Conservation (phyloP, 768 basidiomycete species). For the Sarcodon sp. region DNA sequence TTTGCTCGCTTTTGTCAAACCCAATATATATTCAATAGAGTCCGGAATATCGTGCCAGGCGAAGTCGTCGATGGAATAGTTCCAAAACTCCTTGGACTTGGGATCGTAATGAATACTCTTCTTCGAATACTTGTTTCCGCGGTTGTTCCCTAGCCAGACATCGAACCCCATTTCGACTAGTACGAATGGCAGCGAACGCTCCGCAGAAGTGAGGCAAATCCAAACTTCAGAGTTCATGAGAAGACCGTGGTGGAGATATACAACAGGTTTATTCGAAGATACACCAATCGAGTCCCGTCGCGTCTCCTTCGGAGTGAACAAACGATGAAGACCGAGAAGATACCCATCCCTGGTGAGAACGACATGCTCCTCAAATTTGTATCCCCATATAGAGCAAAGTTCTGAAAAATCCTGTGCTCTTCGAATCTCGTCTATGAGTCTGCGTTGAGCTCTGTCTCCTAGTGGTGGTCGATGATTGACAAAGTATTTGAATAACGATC, state of each 20-base stretch:
- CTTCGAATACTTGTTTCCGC: constrained; percentile 84
- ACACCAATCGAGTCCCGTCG: constrained; percentile 30
- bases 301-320: constrained; percentile 12
- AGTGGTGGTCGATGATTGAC: constrained; percentile 16
- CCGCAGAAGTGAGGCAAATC: constrained; percentile 63
- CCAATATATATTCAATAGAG: constrained; percentile 64
- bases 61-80: constrained; percentile 69
- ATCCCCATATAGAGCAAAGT: constrained; percentile 57
- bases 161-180: constrained; percentile 75
- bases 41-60: constrained; percentile 85
- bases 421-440: constrained; percentile 26
- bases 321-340: constrained; percentile 66
- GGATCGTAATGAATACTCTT: constrained; percentile 64
- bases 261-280: constrained; percentile 65
- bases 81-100: constrained; percentile 64
- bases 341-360: constrained; percentile 81
- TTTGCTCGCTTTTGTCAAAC: constrained; percentile 48
- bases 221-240: constrained; percentile 83
- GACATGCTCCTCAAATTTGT: constrained; percentile 69
- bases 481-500: constrained; percentile 46
- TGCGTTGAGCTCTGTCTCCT: constrained; percentile 17
- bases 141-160: constrained; percentile 78
- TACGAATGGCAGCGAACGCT: constrained; percentile 63
- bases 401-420: constrained; percentile 38
- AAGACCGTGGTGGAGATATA: constrained; percentile 78